Evolutionary conservation across 2,329 filamentous ascomycete genomes (phyloP).

Genomic region (Mollisia scopiformis): DNA sequence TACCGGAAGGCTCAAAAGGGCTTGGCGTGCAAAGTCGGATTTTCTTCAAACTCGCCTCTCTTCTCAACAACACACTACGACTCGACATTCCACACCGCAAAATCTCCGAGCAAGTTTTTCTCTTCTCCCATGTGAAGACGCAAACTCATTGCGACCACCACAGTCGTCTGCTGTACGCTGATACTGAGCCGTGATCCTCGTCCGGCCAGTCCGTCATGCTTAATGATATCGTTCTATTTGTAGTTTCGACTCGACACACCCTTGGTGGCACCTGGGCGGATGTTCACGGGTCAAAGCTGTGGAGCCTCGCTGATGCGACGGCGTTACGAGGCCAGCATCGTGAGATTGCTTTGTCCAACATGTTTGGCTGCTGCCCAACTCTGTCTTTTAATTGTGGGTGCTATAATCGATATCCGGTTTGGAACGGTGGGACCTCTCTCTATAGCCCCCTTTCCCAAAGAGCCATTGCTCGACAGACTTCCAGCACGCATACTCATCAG

Average conservation of each 20-base stretch:
- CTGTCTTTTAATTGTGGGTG: constrained; percentile 16
- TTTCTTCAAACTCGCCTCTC: not conserved
- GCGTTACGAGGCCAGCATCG: too few species aligned
- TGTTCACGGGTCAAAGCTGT: not conserved
- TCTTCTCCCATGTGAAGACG: constrained; percentile 1
- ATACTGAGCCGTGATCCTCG: not conserved
- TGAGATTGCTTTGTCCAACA: constrained; percentile 9
- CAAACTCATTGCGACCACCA: not conserved
- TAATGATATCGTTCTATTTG: not conserved
- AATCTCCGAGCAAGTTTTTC: not conserved
- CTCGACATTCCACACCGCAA: not conserved
- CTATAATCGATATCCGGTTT: not conserved
- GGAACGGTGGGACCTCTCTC: not conserved
- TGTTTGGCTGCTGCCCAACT: constrained; percentile 19
- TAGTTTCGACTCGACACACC: constrained; percentile 1
- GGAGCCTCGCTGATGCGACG: not conserved
- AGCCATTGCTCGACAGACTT: not conserved
- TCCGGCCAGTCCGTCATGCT: not conserved
- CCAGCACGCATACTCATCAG: not conserved
- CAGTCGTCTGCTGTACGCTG: not conserved
- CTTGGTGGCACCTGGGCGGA: constrained; percentile 1
- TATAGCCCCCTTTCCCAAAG: constrained; percentile 7
- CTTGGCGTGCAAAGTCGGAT: not conserved
- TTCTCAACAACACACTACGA: not conserved
- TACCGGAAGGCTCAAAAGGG: too few species aligned